A percentile compares a stretch with the other conserved stretches of the same genome.
Conservation (phyloP, 225 moss, liverwort and hornwort genomes). For the Antitrichia curtipendula region DNA sequence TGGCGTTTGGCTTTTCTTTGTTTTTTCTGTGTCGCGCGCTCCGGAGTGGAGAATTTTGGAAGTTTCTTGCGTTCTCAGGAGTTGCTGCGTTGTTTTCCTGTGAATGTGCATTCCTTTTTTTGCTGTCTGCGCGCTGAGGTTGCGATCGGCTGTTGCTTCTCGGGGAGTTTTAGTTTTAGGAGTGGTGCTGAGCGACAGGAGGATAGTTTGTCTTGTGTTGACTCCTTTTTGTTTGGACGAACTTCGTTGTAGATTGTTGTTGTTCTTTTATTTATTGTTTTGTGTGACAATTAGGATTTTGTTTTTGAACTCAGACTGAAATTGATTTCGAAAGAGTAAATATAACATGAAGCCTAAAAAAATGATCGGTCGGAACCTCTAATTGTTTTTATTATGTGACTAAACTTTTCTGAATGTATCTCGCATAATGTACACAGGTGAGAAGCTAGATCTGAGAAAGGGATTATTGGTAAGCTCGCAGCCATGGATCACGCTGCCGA, state of each 20-base stretch:
- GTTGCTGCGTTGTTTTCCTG: neutral
- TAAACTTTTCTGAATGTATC: neutral
- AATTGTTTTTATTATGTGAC: neutral
- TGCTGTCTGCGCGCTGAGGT: neutral
- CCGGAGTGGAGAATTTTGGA: neutral
- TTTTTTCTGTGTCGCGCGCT: too few relatives aligned
- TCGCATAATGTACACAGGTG: neutral
- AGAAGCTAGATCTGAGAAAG: neutral
- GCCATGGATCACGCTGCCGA: slow-evolving; percentile 87
- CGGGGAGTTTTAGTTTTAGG: neutral
- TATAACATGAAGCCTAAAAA: neutral
- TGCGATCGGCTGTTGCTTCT: neutral
- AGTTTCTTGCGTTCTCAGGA: neutral
- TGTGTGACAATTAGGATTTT: neutral
- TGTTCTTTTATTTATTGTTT: neutral
- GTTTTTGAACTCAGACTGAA: neutral
- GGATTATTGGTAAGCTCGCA: neutral
- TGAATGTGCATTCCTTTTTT: neutral
- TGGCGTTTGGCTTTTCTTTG: neutral
- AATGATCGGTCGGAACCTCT: neutral
- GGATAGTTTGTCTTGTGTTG: neutral
- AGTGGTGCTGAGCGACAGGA: neutral
- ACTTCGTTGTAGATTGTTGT: neutral
- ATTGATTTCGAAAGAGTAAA: neutral
- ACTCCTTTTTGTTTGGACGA: neutral